These are phyloP conservation scores for Daldinia grandis DNA, from an alignment of 495 filamentous ascomycete genomes.

Conservation along the genomic window DNA sequence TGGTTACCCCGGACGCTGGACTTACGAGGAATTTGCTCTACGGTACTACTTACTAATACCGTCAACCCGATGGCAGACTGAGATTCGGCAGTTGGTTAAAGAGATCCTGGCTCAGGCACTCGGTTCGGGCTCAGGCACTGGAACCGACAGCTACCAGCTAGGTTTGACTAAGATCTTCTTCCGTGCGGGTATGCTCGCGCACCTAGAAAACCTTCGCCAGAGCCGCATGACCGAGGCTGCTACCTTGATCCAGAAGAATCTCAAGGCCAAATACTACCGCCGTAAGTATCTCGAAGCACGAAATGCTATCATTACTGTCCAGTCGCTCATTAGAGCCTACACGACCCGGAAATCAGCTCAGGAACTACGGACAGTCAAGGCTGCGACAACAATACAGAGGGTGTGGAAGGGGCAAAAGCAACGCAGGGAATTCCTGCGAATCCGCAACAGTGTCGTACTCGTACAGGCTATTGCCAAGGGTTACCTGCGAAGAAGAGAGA, in stretches of 20 bases:
- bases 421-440: slow-evolving; percentile 74
- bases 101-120: slow-evolving; percentile 91
- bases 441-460: slow-evolving; percentile 82
- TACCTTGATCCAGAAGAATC: slow-evolving; percentile 98
- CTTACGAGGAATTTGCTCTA: slow-evolving; percentile 97
- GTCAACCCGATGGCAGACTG: slow-evolving; percentile 88
- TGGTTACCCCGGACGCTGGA: slow-evolving; percentile 98
- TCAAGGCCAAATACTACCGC: slow-evolving; percentile 93
- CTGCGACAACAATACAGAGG: slow-evolving; percentile 92
- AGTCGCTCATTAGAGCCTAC: slow-evolving; percentile 76
- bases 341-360: slow-evolving; percentile 79
- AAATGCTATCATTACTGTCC: slow-evolving; percentile 78
- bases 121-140: slow-evolving; percentile 75
- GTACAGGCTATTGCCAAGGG: slow-evolving; percentile 92
- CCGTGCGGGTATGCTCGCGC: slow-evolving; percentile 97
- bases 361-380: slow-evolving; percentile 81
- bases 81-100: slow-evolving; percentile 92
- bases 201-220: slow-evolving; percentile 92
- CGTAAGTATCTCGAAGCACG: slow-evolving; percentile 90
- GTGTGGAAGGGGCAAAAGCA: slow-evolving; percentile 93
- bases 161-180: slow-evolving; percentile 99
- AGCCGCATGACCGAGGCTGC: slow-evolving; percentile 91
- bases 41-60: slow-evolving; percentile 99
- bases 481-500: slow-evolving; percentile 83
- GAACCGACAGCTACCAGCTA: slow-evolving; percentile 93